Evolutionary conservation across 805 yeast genomes (phyloP), one percentile per base, ranked within the genome.

Genomic region (Lipomyces spencermartinsiae): DNA sequence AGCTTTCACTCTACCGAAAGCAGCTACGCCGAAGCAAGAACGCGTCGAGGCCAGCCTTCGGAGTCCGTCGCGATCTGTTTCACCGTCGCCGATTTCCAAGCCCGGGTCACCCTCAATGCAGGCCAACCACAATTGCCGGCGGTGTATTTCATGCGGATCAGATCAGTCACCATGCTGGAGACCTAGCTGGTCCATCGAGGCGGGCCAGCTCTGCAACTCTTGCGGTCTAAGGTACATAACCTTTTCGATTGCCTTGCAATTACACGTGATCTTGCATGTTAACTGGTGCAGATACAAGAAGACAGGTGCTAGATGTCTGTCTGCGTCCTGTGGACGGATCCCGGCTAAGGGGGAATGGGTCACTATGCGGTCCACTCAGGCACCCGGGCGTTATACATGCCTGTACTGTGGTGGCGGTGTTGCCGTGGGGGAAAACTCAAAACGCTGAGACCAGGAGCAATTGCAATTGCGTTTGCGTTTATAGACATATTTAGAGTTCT

Each of bases 291-390:
- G 99, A 72, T 94, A 91, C 81, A 93, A 95, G 79, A 94, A 94
- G 81, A 93, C 98, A 0, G 91, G 92, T 34, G 97, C 97, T 2
- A 85, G 98, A 76, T 94, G 99, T 80, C 81, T 90, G 61, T 90
- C 91, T 73, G 79, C 83, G 1, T 76, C 80, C 22, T 94, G 99
- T 80, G 86, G 90, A 72, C 87, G 94, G 75, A 93, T 94, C 68
- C 99, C 99, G 4, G 97, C 98, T 25, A 93, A 94, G 80, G 94
- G 97, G 70, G 98, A 94, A 80, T 90, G 97, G 91, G 86, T 92
- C 4, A 82, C 91, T 43, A 93, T 93, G 72, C 43, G 19, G 82
- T 83, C 66, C 71, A 73, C 68, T 76, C 69, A 53, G 78, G 78
- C 62, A 74, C 75, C 43, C 75, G 79, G 74, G 7, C 66, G 62